Conservation (phyloP, 371 early-diverging fungal genomes). For the Syncephalastrum sp. region DNA sequence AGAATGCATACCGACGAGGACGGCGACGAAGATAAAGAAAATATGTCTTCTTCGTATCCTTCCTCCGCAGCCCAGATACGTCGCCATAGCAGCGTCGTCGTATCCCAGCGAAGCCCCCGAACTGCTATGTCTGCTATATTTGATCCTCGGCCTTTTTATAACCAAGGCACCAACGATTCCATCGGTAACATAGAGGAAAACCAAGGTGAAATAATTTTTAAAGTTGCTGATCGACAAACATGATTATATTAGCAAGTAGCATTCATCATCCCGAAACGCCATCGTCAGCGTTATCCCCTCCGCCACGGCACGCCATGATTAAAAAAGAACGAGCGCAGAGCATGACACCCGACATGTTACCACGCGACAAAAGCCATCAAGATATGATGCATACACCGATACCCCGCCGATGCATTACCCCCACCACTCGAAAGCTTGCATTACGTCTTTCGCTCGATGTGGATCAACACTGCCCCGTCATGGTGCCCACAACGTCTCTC, state of each 20-base stretch:
- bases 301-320: conserved; percentile 19
- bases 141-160: conserved; percentile 4
- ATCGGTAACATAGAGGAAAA: conserved; percentile 9
- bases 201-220: background rate
- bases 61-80: conserved; percentile 4
- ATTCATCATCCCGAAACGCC: conserved; percentile 7
- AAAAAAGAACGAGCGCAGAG: conserved; percentile 14
- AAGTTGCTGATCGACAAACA: too few species aligned
- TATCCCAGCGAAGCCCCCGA: conserved; percentile 2
- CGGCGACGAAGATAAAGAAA: conserved; percentile 2
- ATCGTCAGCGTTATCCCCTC: conserved; percentile 23
- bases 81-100: conserved; percentile 9
- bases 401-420: background rate
- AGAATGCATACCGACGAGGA: background rate
- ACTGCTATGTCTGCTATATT: background rate
- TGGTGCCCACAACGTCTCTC: background rate
- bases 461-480: conserved; percentile 19
- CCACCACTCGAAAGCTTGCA: conserved; percentile 13
- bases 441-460: conserved; percentile 38
- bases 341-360: conserved; percentile 7
- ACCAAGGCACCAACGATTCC: conserved; percentile 2
- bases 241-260: conserved; percentile 5
- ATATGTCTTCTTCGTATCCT: conserved; percentile 5
- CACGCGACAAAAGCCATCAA: conserved; percentile 4
- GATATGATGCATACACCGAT: too few species aligned